Evolutionary conservation across 352 stramenopile genomes (phyloP).

Genomic region (Thalassiosira delicatula): DNA sequence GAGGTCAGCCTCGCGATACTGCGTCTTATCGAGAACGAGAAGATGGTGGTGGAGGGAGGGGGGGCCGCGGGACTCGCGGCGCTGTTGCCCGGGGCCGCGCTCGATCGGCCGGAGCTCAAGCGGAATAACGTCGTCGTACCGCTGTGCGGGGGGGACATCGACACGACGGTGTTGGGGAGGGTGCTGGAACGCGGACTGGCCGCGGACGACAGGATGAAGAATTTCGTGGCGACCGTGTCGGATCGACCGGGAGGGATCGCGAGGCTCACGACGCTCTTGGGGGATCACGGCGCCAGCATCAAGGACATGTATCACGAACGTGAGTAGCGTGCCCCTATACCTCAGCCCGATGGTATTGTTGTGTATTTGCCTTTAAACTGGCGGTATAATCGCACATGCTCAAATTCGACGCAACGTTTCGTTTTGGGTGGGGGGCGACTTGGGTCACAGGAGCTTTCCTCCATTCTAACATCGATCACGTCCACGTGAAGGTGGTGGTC

Average conservation of each 20-base stretch:
- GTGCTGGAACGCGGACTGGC: constrained; percentile 86
- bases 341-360: too few relatives aligned
- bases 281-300: constrained; percentile 88
- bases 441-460: too few relatives aligned
- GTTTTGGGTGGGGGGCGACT: too few relatives aligned
- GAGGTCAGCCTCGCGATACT: constrained; percentile 95
- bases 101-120: constrained; percentile 86
- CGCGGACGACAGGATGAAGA: constrained; percentile 94
- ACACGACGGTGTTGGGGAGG: constrained; percentile 92
- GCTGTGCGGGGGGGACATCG: constrained; percentile 97
- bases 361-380: too few relatives aligned
- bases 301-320: constrained; percentile 98
- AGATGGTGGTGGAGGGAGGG: constrained; percentile 95
- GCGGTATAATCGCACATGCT: too few relatives aligned
- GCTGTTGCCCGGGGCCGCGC: constrained; percentile 92
- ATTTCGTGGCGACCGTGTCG: constrained; percentile 95
- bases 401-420: too few relatives aligned
- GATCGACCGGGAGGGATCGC: constrained; percentile 93
- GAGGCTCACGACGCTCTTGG: constrained; percentile 89
- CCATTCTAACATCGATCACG: constrained; percentile 92
- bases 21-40: constrained; percentile 96
- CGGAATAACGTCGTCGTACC: constrained; percentile 92
- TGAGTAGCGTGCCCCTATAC: too few relatives aligned
- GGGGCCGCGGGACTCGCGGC: constrained; percentile 92
- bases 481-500: constrained; percentile 95